Evolutionary conservation across 148 eudicot genomes (phyloP), one percentile per base, ranked within the genome.

Genomic region (Drosera capensis): DNA sequence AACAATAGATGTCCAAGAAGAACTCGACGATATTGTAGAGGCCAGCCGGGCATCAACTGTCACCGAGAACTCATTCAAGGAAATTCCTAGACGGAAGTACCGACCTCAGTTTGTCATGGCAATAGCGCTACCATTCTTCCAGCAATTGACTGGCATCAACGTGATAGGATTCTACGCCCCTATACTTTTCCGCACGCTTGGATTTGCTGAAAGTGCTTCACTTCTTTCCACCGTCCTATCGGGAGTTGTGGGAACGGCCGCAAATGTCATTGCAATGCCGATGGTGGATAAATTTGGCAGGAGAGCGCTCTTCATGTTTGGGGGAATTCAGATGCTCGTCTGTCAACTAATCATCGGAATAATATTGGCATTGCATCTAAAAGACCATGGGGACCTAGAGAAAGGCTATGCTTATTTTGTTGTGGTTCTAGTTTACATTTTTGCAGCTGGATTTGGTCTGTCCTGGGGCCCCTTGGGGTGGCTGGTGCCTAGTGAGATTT

Each of bases 381-480:
- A 63, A 16, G 60, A 58, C 52, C 60, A 40, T 25, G 60, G 64
- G 12, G 59, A 40, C n/a, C n/a, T 66, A 15, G 59, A 51, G 43
- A 57, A 58, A 54, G 73, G 64, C 2, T 51, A 52, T 18, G 48
- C 50, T 3, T 17, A 38, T 24, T n/a, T 60, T 21, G 66, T 67
- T 8, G 25, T 60, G 39, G 28, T 67, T 1, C 29, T 67, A 19
- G 58, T 68, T 9, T 52, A 58, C 23, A 15, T 48, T 4, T 68
- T 62, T 48, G 67, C 43, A 17, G 59, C 64, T 12, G 72, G 63
- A 1, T 68, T 68, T 39, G 58, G 64, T 26, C 57, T 51, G 49
- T 68, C 72, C 0, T 68, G 72, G 72, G 72, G 72, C 0, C 72
- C 72, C 12, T 29, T 68, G 3, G 66, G 63, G 20, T 68, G 67